Evolutionary conservation across 768 basidiomycete species (phyloP).

Genomic region (Chalciporus piperatus): DNA sequence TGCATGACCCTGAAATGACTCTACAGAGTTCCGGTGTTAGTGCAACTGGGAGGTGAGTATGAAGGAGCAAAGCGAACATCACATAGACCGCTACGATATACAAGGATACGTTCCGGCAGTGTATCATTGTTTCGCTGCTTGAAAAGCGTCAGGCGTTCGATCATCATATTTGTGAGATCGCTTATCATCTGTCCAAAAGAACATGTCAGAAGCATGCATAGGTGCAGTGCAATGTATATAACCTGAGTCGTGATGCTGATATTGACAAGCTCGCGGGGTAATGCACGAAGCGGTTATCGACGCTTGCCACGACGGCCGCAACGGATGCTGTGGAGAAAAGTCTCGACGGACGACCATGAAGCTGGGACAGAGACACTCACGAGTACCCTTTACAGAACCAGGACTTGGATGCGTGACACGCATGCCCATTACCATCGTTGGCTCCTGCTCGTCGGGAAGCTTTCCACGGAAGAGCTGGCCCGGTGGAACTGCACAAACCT

Average conservation of each 20-base stretch:
- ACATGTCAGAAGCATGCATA: background rate
- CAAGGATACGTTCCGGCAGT: conserved; percentile 41
- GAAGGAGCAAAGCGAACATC: conserved; percentile 42
- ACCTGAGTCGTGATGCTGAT: conserved; percentile 58
- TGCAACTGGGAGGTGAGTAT: background rate
- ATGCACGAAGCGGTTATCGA: conserved; percentile 39
- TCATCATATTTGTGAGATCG: conserved; percentile 41
- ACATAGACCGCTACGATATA: conserved; percentile 67
- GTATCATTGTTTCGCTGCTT: conserved; percentile 24
- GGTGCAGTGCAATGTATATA: background rate
- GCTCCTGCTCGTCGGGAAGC: conserved; percentile 38
- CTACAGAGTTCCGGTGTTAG: conserved; percentile 16
- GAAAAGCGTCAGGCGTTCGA: conserved; percentile 38
- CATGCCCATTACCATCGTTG: conserved; percentile 50
- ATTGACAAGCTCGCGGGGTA: conserved; percentile 44
- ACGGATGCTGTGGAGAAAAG: conserved; percentile 32
- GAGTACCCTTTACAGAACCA: conserved; percentile 50
- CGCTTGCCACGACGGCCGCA: conserved; percentile 46
- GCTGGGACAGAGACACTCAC: conserved; percentile 4
- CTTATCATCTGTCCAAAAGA: conserved; percentile 36
- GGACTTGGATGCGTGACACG: conserved; percentile 73
- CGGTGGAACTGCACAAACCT: conserved; percentile 41
- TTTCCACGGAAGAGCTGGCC: conserved; percentile 41
- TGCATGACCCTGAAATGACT: conserved; percentile 43
- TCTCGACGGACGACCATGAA: background rate